phyloP scores from a whole-genome alignment of 495 filamentous ascomycete genomes.

The Aspergillus leporis region DNA sequence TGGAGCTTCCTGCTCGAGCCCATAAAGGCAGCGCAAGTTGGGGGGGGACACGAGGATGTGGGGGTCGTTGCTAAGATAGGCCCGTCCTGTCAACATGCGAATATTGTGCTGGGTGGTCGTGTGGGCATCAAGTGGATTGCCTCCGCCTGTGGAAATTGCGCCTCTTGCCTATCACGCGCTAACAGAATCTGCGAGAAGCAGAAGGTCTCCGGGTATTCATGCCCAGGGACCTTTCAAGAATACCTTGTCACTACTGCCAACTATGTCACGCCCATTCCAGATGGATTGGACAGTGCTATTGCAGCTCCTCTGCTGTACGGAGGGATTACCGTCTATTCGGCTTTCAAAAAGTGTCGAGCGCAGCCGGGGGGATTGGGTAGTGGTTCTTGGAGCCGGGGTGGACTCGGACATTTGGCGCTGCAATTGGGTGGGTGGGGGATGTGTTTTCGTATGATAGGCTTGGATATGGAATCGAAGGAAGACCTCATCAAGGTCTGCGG shows the following conservation, averaged over 20 bases:
- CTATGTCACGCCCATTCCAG: conserved; percentile 62
- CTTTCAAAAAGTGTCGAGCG: conserved; percentile 49
- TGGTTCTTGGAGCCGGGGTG: conserved; percentile 8
- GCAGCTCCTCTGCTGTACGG: conserved; percentile 59
- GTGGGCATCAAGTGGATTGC: conserved; percentile 51
- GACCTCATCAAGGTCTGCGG: not conserved
- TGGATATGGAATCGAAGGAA: not conserved
- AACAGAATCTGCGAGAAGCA: conserved; percentile 50
- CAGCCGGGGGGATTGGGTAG: conserved; percentile 55
- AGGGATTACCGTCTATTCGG: conserved; percentile 50
- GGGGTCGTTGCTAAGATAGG: not conserved
- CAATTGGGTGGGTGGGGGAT: not conserved
- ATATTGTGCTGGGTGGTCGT: conserved; percentile 55
- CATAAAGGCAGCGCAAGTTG: not conserved
- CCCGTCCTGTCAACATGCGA: conserved; percentile 40
- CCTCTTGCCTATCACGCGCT: conserved; percentile 45
- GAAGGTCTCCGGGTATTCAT: conserved; percentile 36
- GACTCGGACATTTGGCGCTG: not conserved
- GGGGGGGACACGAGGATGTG: conserved; percentile 1
- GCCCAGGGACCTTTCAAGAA: conserved; percentile 58
- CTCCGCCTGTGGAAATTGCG: conserved; percentile 34
- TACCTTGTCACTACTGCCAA: conserved; percentile 54
- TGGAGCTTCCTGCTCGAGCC: not conserved
- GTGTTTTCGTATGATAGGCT: not conserved
- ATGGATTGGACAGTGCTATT: conserved; percentile 44